Evolutionary conservation across 2,329 filamentous ascomycete genomes (phyloP).

Genomic region (Aspergillus novoparasiticus): DNA sequence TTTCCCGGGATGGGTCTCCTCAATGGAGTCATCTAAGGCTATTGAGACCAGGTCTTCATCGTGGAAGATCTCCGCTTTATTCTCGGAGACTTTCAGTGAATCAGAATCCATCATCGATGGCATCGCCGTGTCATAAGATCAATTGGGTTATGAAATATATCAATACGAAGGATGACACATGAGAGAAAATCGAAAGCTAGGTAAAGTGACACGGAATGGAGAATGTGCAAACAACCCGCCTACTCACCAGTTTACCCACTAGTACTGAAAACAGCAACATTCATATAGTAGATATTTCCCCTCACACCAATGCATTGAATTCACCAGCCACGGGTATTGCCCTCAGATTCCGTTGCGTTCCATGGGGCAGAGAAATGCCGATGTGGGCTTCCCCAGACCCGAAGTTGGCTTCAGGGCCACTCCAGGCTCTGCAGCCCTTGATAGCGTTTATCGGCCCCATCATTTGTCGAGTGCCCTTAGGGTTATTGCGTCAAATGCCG

Average conservation of each 20-base stretch:
- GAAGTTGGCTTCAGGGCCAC: not conserved
- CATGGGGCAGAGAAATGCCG: constrained; percentile 4
- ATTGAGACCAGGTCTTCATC: constrained; percentile 1
- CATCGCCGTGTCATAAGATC: not conserved
- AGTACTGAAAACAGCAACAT: not conserved
- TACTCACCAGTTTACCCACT: not conserved
- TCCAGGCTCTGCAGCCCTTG: not conserved
- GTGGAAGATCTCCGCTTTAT: constrained; percentile 7
- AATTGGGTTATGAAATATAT: not conserved
- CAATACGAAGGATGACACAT: not conserved
- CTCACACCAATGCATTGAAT: constrained; percentile 1
- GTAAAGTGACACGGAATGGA: no score
- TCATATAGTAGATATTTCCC: constrained; percentile 1
- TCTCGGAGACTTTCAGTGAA: not conserved
- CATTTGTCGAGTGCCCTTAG: not conserved
- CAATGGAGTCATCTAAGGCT: constrained; percentile 17
- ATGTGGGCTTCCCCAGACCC: constrained; percentile 6
- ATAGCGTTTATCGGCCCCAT: not conserved
- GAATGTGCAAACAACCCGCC: not conserved
- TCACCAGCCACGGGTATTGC: constrained; percentile 2
- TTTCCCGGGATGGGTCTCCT: constrained; percentile 14
- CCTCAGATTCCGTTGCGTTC: constrained; percentile 7
- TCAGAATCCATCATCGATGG: constrained; percentile 3
- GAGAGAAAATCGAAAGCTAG: not conserved
- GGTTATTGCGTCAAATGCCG: not conserved